These are phyloP conservation scores for Paraconiothyrium brasiliense DNA, from an alignment of 2,329 filamentous ascomycete genomes.

Conservation along the genomic window DNA sequence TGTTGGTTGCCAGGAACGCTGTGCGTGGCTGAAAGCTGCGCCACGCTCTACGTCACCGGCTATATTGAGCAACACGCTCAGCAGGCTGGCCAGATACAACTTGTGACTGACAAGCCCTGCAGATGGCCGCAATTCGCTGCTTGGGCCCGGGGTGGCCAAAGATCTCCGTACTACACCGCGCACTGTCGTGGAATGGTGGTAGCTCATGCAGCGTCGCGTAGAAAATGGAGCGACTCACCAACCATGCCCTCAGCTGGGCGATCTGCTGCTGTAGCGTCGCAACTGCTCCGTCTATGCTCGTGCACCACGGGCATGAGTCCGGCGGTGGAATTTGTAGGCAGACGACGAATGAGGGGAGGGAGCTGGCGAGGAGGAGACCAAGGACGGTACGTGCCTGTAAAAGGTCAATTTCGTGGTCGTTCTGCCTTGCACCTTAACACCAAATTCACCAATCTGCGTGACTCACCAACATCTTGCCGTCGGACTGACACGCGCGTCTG, in stretches of 20 bases:
- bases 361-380: background rate
- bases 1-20: constrained; percentile 6
- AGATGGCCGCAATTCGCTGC: background rate
- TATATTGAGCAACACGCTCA: constrained; percentile 1
- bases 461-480: constrained; percentile 18
- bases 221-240: constrained; percentile 11
- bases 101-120: background rate
- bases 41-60: constrained; percentile 17
- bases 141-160: background rate
- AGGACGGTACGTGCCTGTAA: constrained; percentile 16
- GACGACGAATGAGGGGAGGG: constrained; percentile 6
- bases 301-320: constrained; percentile 16
- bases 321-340: constrained; percentile 11
- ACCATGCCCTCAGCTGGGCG: constrained; percentile 11
- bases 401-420: background rate
- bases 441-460: background rate
- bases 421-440: background rate
- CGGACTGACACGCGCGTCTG: constrained; percentile 9
- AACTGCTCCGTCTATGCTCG: constrained; percentile 11
- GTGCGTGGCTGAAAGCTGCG: constrained; percentile 7
- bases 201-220: background rate
- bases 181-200: background rate
- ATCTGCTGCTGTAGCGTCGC: constrained; percentile 18
- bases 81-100: background rate
- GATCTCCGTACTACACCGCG: background rate